Conservation (phyloP, 2,329 filamentous ascomycete genomes). For the Penicillium italicum region DNA sequence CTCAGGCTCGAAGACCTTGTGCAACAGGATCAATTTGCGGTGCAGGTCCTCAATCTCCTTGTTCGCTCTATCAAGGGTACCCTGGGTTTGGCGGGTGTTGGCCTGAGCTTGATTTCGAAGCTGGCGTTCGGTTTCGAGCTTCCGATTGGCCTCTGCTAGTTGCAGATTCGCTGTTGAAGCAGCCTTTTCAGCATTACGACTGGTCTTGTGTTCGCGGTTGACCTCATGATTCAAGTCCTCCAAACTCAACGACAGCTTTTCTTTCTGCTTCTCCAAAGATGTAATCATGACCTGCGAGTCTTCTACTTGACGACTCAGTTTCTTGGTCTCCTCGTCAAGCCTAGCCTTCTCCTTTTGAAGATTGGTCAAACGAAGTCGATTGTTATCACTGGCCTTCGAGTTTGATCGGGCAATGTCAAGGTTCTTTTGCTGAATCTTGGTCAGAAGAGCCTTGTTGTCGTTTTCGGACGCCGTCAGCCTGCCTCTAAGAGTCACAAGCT, state of each 20-base stretch:
- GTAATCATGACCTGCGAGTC: constrained; percentile 80
- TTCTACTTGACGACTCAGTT: constrained; percentile 76
- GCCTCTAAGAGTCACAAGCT: constrained; percentile 86
- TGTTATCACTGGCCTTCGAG: constrained; percentile 79
- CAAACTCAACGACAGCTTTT: constrained; percentile 81
- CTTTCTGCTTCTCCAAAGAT: constrained; percentile 86
- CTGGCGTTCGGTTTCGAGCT: constrained; percentile 85
- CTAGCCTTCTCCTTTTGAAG: constrained; percentile 80
- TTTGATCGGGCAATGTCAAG: constrained; percentile 89
- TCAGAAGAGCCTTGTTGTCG: constrained; percentile 89
- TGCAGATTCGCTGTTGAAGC: constrained; percentile 77
- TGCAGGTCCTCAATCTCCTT: constrained; percentile 77
- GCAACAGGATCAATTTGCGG: constrained; percentile 72
- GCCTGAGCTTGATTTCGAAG: constrained; percentile 79
- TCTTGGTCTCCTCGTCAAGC: constrained; percentile 76
- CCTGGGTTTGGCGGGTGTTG: constrained; percentile 76
- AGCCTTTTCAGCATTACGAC: constrained; percentile 83
- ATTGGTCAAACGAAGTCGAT: constrained; percentile 69
- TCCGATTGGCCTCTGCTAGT: constrained; percentile 82
- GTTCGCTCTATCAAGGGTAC: constrained; percentile 72
- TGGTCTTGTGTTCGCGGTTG: constrained; percentile 82
- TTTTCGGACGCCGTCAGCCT: constrained; percentile 89
- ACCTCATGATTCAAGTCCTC: constrained; percentile 94
- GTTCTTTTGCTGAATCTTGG: constrained; percentile 96
- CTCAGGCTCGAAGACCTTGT: constrained; percentile 82